Base-by-base conservation (phyloP, 352 stramenopile genomes). In the Phytophthora rubi region DNA sequence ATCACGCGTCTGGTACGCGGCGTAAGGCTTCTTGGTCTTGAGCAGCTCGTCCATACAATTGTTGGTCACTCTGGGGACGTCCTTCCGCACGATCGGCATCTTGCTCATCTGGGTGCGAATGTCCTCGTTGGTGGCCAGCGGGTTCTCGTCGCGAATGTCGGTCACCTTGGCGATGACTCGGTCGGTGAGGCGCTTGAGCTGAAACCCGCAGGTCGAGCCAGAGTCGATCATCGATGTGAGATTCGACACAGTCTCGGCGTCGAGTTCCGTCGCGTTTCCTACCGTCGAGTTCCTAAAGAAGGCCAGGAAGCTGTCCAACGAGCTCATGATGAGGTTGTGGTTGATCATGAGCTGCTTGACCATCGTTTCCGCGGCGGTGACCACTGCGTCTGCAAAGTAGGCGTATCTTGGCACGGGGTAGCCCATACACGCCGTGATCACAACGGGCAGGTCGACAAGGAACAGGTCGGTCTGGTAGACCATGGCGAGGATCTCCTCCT, bases 401-500 rank as follows among this genome's bases (percentile, higher is more conserved):
- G 77, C 73, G 2, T 56, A 59, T 5, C 28, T 47, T 0, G 77
- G 73, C 0, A 76, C 57, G 2, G 68, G 44, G n/a, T 88, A 53
- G 4, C 80, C 81, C 42, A 88, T 52, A 32, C 85, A 91, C 21
- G 81, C 85, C 42, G 71, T 59, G 23, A 90, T 75, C 0, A 79
- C 81, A 15, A 83, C 65, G 0, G 85, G 85, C 15, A 91, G 59
- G 49, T 93, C 85, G 18, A 79, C 73, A 3, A 88, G 51, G 12
- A 79, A 84, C 7, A 89, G 65, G 53, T 93, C 80, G 1, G 80
- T 88, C 63, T 93, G 85, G 53, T 71, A 75, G 16, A 90, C 65
- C 13, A 78, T 37, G 13, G 70, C 71, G 48, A 81, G 18, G 23
- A 91, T 53, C 55, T 93, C 78, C 16, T 81, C 73, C 49, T 84